phyloP scores from a whole-genome alignment of 352 stramenopile species.

The Globisporangium polare region DNA sequence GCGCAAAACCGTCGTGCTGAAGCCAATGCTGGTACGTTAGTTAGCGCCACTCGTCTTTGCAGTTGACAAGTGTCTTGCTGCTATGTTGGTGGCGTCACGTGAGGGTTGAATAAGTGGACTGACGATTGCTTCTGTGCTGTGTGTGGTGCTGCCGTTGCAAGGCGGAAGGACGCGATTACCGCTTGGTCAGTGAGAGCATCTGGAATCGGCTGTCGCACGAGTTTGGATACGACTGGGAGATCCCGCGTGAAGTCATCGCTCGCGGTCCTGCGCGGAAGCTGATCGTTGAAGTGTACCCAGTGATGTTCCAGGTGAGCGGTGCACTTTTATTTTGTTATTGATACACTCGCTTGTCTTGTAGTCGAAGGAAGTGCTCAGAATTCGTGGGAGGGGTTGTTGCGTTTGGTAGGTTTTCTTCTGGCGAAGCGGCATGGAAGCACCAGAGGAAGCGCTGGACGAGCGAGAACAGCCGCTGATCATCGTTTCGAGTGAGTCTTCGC shows the following conservation, averaged over 20 bases:
- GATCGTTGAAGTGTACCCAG: slow-evolving; percentile 68
- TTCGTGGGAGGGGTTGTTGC: slow-evolving; percentile 6
- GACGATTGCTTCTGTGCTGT: neutral
- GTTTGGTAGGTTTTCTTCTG: slow-evolving; percentile 32
- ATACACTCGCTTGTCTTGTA: neutral
- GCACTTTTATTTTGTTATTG: neutral
- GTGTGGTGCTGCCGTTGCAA: neutral
- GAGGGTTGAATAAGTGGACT: slow-evolving; percentile 1
- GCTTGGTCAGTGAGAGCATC: slow-evolving; percentile 61
- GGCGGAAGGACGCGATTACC: slow-evolving; percentile 63
- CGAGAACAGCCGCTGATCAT: slow-evolving; percentile 40
- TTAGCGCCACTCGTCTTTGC: neutral
- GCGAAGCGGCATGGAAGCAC: slow-evolving; percentile 28
- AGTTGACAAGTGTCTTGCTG: neutral
- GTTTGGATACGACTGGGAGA: slow-evolving; percentile 73
- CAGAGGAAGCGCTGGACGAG: slow-evolving; percentile 22
- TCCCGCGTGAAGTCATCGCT: slow-evolving; percentile 52
- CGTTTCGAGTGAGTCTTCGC: slow-evolving; percentile 29
- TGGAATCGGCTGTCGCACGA: slow-evolving; percentile 62
- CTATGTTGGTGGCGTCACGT: neutral
- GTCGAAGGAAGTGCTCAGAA: neutral
- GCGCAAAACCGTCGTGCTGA: slow-evolving; percentile 46
- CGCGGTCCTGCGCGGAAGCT: slow-evolving; percentile 32
- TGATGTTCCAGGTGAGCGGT: slow-evolving; percentile 48
- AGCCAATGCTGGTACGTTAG: slow-evolving; percentile 45